Conservation (phyloP, 805 yeast genomes). For the Nakazawaea molendinolei region DNA sequence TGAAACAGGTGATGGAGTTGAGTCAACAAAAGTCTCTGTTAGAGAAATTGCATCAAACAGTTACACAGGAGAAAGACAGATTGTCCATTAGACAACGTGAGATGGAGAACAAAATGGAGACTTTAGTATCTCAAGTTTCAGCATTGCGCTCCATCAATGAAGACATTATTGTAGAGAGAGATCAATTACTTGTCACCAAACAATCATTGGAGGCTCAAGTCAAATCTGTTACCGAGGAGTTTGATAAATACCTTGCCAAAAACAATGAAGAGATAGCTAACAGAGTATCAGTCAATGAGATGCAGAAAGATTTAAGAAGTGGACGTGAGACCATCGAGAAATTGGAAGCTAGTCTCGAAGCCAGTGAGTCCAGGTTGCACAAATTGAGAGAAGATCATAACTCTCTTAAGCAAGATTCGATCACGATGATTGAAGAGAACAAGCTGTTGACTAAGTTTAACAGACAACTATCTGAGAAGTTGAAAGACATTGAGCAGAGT, state of each 20-base stretch:
- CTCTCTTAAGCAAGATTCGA: slow-evolving; percentile 42
- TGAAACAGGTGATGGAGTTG: slow-evolving; percentile 30
- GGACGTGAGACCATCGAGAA: slow-evolving; percentile 24
- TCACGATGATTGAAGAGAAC: slow-evolving; percentile 60
- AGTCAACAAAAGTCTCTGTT: slow-evolving; percentile 36
- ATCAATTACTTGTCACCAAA: slow-evolving; percentile 46
- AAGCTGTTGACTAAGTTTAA: slow-evolving; percentile 54
- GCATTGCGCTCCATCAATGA: slow-evolving; percentile 53
- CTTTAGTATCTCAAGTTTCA: slow-evolving; percentile 44
- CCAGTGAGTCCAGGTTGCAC: slow-evolving; percentile 17
- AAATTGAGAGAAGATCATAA: slow-evolving; percentile 23
- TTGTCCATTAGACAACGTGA: slow-evolving; percentile 37
- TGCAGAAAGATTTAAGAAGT: slow-evolving; percentile 21
- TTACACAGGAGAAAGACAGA: slow-evolving; percentile 37
- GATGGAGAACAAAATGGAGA: slow-evolving; percentile 35
- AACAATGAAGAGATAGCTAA: slow-evolving; percentile 1
- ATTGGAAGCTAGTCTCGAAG: slow-evolving; percentile 24
- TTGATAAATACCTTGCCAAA: slow-evolving; percentile 27
- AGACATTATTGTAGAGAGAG: slow-evolving; percentile 58
- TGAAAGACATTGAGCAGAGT: slow-evolving; percentile 40
- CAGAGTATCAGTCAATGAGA: slow-evolving; percentile 16
- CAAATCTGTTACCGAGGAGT: slow-evolving; percentile 32
- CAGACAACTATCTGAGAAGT: slow-evolving; percentile 39
- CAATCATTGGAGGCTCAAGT: slow-evolving; percentile 38
- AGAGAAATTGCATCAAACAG: slow-evolving; percentile 26